Base-by-base conservation (phyloP, 1,139 yeast species). In the Blastobotrys illinoisensis region DNA sequence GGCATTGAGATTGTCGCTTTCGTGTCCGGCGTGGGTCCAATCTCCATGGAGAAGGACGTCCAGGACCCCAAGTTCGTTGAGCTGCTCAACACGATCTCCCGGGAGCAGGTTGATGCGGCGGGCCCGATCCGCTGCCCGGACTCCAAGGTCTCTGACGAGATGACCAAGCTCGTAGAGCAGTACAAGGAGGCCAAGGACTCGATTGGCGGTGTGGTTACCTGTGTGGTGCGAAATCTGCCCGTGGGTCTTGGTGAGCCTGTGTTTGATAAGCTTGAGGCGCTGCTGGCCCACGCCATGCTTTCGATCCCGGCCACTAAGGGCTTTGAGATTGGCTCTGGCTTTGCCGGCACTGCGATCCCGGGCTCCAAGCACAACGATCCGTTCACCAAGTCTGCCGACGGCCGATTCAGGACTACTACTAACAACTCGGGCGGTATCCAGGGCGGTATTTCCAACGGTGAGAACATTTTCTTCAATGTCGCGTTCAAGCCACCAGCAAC, bases 401-500 rank as follows among this genome's bases (percentile, higher is more conserved):
- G 82, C 26, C 79, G 79, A 64, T 79, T 93, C 70, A 85, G 90
- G 71, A 93, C 99, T 36, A 78, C 72, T 64, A 91, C 98, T 36
- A 93, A 95, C 75, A 85, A 86, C 74, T 88, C 96, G 36, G 99
- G 99, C 64, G 99, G 99, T 73, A 82, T 91, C 58, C 99, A 93
- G 76, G 99, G 99, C 67, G 99, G 99, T 67, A 93, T 93, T 66
- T 78, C 96, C 55, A 93, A 93, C 71, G 99, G 99, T 62, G 99
- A 93, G 73, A 80, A 87, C 74, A 88, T 93, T 66, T 93, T 86
- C 76, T 93, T 95, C 72, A 85, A 89, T 18, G 95, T 93, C 48
- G 98, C 98, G 1, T 93, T 93, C 82, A 93, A 93, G 77, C 90
- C 97, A 1, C 98, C 97, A 47, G 99, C 99, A 54, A 93, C 99